These are phyloP conservation scores for Crucibulum laeve DNA, from an alignment of 768 basidiomycete genomes.

Conservation along the genomic window DNA sequence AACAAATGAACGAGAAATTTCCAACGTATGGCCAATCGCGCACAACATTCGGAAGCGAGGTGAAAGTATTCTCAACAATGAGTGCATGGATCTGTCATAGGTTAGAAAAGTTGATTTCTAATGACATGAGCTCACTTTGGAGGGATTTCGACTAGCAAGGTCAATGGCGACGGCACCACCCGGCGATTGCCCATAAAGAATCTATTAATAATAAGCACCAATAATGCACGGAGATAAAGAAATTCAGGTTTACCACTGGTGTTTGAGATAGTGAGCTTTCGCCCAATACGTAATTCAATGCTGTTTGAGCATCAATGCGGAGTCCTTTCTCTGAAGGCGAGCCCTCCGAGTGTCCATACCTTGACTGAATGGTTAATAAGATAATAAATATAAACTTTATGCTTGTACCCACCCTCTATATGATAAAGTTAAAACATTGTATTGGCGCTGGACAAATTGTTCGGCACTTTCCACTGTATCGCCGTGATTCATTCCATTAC, in stretches of 20 bases:
- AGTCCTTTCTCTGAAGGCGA: constrained; percentile 75
- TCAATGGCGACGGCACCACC: constrained; percentile 89
- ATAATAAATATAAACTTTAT: background rate
- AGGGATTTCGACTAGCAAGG: constrained; percentile 66
- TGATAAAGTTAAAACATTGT: constrained; percentile 84
- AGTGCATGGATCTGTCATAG: constrained; percentile 49
- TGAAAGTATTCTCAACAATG: constrained; percentile 87
- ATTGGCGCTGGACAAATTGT: constrained; percentile 65
- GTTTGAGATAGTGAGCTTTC: constrained; percentile 55
- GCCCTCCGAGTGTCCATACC: constrained; percentile 80
- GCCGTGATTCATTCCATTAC: constrained; percentile 71
- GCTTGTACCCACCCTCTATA: constrained; percentile 72
- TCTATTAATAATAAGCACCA: no score
- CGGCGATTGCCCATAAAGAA: constrained; percentile 72
- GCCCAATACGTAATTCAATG: constrained; percentile 60
- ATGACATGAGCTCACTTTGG: constrained; percentile 36
- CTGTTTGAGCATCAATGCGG: constrained; percentile 74
- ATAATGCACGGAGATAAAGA: no score
- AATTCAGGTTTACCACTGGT: constrained; percentile 50
- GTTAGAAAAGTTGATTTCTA: background rate
- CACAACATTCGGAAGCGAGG: constrained; percentile 73
- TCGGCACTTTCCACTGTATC: constrained; percentile 67
- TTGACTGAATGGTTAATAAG: constrained; percentile 22
- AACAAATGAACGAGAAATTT: constrained; percentile 65
- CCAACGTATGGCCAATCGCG: constrained; percentile 60